Base-by-base conservation (phyloP, 2,329 filamentous ascomycete genomes). In the Sporothrix mexicana region DNA sequence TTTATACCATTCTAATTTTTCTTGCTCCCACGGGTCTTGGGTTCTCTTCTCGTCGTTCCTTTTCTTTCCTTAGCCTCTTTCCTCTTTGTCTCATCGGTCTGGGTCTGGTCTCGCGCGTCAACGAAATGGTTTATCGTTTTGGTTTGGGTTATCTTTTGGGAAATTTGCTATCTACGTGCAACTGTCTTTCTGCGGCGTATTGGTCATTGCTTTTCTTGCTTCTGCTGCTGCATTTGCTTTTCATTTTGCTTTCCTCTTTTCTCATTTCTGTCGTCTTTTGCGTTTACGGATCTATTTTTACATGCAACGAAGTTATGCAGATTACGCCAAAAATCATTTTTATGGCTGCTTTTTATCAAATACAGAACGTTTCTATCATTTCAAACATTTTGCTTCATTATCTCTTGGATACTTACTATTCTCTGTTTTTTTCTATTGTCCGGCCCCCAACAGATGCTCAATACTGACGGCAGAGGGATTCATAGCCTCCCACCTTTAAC, bases 1-100 rank as follows among this genome's bases (percentile, higher is more conserved):
- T 68, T 68, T 68, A 68, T 68, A 68, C 64, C 64, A 51, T 51
- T 64, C 20, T 64, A 45, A 45, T 45, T 64, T 45, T 66, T 20
- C 17, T 6, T 66, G 45, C 45, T 51, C 23, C 47, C 23, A 51
- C 45, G 64, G 64, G 64, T 51, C 51, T 49, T 41, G 43, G 45
- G 25, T 3, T 68, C 12, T 36, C 12, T 15, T 36, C 51, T 53
- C 17, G 43, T 30, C 62, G n/a, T 67, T 67, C 15, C n/a, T 17
- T 47, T 25, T 47, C 20, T 49, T 30, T 36, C 30, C 51, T 53
- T 53, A n/a, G n/a, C 7, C n/a, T 13, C 23, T 17, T 49, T 15
- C 15, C n/a, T n/a, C n/a, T n/a, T n/a, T n/a, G n/a, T n/a, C n/a
- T 49, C 41, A 17, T 20, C 36, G 36, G 59, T 62, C 17, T 64